Conservation (phyloP, 2,329 filamentous ascomycete genomes). For the Pseudogymnoascus sp. region DNA sequence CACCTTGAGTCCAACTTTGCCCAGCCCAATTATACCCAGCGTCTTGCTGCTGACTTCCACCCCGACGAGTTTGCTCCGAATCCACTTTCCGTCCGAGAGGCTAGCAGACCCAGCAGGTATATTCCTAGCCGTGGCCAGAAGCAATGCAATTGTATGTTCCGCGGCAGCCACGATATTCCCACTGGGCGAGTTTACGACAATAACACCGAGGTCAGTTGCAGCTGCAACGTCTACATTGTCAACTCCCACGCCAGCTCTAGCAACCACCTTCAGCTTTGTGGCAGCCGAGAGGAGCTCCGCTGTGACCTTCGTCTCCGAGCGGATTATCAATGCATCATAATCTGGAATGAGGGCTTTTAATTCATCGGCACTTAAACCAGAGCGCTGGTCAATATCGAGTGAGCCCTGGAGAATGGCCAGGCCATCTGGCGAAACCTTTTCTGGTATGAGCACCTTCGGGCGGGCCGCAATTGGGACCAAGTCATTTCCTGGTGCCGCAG, state of each 20-base stretch:
- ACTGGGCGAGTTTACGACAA: slow-evolving; percentile 71
- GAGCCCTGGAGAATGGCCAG: slow-evolving; percentile 58
- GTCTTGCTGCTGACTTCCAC: slow-evolving; percentile 73
- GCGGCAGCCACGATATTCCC: slow-evolving; percentile 77
- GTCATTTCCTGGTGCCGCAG: background rate
- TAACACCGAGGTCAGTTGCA: slow-evolving; percentile 65
- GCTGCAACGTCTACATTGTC: slow-evolving; percentile 73
- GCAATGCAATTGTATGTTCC: slow-evolving; percentile 67
- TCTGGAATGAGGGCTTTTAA: slow-evolving; percentile 58
- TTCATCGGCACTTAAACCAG: slow-evolving; percentile 53
- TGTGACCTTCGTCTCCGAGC: slow-evolving; percentile 76
- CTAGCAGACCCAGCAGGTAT: slow-evolving; percentile 62
- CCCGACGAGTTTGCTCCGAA: slow-evolving; percentile 65
- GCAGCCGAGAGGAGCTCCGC: slow-evolving; percentile 57
- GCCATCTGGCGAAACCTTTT: slow-evolving; percentile 74
- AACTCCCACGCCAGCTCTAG: slow-evolving; percentile 72
- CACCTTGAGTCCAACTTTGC: slow-evolving; percentile 77
- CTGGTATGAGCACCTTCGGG: slow-evolving; percentile 58
- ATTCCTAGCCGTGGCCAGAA: slow-evolving; percentile 68
- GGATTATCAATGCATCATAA: slow-evolving; percentile 71
- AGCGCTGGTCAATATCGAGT: slow-evolving; percentile 63
- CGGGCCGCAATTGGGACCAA: slow-evolving; percentile 9
- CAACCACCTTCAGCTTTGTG: slow-evolving; percentile 66
- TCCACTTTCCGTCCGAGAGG: slow-evolving; percentile 67
- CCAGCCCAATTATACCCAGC: slow-evolving; percentile 67